Conservation (phyloP, 208 protist genomes). For the Sergeia podlipaevii region DNA sequence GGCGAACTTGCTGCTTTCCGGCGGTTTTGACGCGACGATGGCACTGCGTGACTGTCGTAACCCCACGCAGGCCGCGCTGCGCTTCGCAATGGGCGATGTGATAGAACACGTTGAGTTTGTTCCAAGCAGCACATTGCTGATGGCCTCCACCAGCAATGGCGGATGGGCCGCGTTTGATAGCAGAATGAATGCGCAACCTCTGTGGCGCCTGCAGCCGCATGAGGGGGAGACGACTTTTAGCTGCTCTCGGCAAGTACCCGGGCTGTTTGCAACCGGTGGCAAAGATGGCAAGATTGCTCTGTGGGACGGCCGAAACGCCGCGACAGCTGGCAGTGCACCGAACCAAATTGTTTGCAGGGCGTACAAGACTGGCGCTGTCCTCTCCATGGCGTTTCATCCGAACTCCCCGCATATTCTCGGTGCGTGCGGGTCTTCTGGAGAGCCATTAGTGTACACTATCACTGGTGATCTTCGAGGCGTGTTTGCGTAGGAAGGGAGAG, state of each 20-base stretch:
- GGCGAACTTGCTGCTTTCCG: constrained; percentile 81
- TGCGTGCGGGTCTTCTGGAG: constrained; percentile 67
- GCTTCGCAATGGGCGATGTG: constrained; percentile 44
- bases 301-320: constrained; percentile 69
- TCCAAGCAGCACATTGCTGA: constrained; percentile 23
- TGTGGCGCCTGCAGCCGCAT: constrained; percentile 72
- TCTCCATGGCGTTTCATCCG: constrained; percentile 79
- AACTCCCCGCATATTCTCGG: constrained; percentile 88
- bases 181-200: constrained; percentile 31
- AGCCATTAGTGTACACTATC: constrained; percentile 91
- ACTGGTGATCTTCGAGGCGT: constrained; percentile 63
- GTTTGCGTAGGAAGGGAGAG: constrained; percentile 17
- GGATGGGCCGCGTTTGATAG: constrained; percentile 69
- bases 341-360: constrained; percentile 49
- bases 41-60: constrained; percentile 82
- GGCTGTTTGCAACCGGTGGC: constrained; percentile 85
- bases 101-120: constrained; percentile 77
- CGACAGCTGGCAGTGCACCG: constrained; percentile 17
- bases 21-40: constrained; percentile 73
- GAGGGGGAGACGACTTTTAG: constrained; percentile 67
- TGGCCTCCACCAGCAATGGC: constrained; percentile 72
- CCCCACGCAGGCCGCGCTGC: constrained; percentile 45
- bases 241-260: constrained; percentile 66
- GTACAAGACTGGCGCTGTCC: constrained; percentile 81
- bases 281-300: constrained; percentile 84